These are phyloP conservation scores for Penicillium atrosanguineum DNA, from an alignment of 495 filamentous ascomycete species.

Conservation along the genomic window DNA sequence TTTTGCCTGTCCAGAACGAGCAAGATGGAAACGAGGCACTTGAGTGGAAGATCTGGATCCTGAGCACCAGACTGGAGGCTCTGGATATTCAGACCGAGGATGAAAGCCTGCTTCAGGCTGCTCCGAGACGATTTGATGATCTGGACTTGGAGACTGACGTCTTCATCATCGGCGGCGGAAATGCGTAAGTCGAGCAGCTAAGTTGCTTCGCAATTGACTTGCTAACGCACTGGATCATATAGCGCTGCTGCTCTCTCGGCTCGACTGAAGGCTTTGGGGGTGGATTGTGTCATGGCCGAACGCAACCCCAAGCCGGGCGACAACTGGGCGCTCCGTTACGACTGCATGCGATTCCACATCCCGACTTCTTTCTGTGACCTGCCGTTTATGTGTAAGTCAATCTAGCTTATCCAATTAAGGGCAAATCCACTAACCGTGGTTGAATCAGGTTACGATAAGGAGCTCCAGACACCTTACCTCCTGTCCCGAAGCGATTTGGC, in stretches of 20 bases:
- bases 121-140: background rate
- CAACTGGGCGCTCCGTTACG: slow-evolving; percentile 38
- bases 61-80: slow-evolving; percentile 18
- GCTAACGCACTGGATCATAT: background rate
- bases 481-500: slow-evolving; percentile 37
- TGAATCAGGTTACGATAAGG: slow-evolving; percentile 16
- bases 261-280: slow-evolving; percentile 32
- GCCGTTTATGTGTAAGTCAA: slow-evolving; percentile 17
- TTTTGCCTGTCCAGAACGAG: slow-evolving; percentile 13
- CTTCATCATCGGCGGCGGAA: slow-evolving; percentile 27
- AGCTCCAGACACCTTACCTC: slow-evolving; percentile 27
- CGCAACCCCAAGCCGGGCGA: slow-evolving; percentile 30
- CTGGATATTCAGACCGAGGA: slow-evolving; percentile 18
- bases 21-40: slow-evolving; percentile 1
- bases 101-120: slow-evolving; percentile 2
- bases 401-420: background rate
- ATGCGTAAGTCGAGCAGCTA: slow-evolving; percentile 16
- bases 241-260: slow-evolving; percentile 32
- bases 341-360: slow-evolving; percentile 35
- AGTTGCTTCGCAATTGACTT: background rate
- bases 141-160: slow-evolving; percentile 17
- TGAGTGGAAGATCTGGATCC: slow-evolving; percentile 24
- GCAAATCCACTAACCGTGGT: background rate
- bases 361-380: slow-evolving; percentile 20
- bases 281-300: slow-evolving; percentile 33